These are phyloP conservation scores for Chlorella ohadii DNA, from an alignment of 139 green algal species.

Conservation along the genomic window DNA sequence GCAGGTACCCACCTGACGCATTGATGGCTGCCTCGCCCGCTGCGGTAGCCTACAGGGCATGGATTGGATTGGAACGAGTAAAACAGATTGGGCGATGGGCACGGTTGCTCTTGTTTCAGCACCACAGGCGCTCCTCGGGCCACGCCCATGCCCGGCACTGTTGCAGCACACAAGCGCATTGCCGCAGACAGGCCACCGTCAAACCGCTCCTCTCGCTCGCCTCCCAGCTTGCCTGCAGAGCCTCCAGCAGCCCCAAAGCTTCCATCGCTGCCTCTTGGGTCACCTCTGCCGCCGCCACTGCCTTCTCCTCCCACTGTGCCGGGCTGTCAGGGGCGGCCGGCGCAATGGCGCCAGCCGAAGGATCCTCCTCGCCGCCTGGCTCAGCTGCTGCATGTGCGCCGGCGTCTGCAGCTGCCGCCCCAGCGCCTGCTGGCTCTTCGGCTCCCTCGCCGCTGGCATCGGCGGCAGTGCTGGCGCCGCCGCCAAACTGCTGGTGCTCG, in stretches of 20 bases:
- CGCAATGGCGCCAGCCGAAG: no score
- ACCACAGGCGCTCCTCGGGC: no score
- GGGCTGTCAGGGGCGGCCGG: not conserved
- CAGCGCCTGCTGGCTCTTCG: not conserved
- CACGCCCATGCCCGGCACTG: no score
- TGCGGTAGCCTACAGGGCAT: not conserved
- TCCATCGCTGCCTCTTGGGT: conserved; percentile 1
- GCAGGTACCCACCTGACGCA: not conserved
- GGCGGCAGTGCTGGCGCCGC: not conserved
- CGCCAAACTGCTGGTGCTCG: conserved; percentile 7
- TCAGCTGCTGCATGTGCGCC: not conserved
- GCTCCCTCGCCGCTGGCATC: not conserved
- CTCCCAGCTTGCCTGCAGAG: not conserved
- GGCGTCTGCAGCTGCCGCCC: not conserved
- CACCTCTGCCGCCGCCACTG: conserved; percentile 9
- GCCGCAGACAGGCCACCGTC: no score
- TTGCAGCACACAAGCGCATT: no score
- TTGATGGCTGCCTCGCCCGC: not conserved
- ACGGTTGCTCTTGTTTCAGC: no score
- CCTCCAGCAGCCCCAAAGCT: conserved; percentile 6
- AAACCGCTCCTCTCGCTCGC: no score
- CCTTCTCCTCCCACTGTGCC: not conserved
- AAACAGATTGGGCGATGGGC: no score
- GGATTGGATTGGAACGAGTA: no score
- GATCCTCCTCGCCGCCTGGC: not conserved